These are phyloP conservation scores for Juncus inflexus DNA, from an alignment of 176 grass and related monocot species.

Conservation along the genomic window DNA sequence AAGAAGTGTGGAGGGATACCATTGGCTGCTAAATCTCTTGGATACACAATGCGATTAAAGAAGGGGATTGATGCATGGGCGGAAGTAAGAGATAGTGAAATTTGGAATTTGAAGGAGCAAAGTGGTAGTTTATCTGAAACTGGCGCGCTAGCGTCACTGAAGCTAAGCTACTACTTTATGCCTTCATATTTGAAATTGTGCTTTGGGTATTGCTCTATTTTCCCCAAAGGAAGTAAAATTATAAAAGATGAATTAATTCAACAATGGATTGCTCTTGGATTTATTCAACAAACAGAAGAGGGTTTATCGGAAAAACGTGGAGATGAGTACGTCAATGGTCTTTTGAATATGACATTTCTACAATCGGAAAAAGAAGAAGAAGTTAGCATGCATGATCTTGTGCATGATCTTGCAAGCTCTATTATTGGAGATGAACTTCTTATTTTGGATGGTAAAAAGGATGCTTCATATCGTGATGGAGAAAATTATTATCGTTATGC, in stretches of 20 bases:
- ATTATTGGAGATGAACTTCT: constrained; percentile 28
- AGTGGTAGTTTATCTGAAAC: constrained; percentile 1
- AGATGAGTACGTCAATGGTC: constrained; percentile 19
- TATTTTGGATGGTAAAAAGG: constrained; percentile 17
- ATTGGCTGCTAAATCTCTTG: constrained; percentile 27
- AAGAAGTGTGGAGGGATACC: constrained; percentile 36
- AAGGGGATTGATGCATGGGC: constrained; percentile 1
- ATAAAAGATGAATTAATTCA: constrained; percentile 26
- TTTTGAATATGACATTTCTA: constrained; percentile 28
- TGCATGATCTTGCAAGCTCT: constrained; percentile 17
- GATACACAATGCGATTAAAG: not conserved
- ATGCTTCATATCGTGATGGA: not conserved
- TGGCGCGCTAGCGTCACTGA: constrained; percentile 18
- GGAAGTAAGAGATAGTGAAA: constrained; percentile 15
- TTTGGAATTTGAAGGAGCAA: not conserved
- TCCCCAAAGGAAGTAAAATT: constrained; percentile 26
- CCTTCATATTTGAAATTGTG: constrained; percentile 23
- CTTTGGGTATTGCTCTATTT: constrained; percentile 26
- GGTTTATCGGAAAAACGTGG: constrained; percentile 3
- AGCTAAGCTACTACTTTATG: constrained; percentile 28
- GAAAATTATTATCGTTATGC: constrained; percentile 15
- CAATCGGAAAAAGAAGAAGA: constrained; percentile 5
- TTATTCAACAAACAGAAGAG: constrained; percentile 19
- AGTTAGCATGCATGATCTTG: constrained; percentile 30
- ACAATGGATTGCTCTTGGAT: not conserved